Evolutionary conservation across 2,329 filamentous ascomycete species (phyloP).

Genomic region (Monilinia vaccinii-corymbosi): DNA sequence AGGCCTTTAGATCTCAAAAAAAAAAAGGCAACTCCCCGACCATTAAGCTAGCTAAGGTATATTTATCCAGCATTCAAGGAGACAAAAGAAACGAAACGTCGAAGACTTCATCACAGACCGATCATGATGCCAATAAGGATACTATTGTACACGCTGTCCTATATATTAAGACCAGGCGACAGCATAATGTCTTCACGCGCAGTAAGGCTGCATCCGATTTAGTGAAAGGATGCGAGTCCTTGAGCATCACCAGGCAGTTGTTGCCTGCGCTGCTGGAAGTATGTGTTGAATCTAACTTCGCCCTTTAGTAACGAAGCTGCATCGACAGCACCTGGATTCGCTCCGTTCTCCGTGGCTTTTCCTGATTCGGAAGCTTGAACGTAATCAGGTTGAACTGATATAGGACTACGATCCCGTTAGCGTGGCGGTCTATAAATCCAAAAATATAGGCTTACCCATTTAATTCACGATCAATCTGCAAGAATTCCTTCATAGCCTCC

Average conservation of each 20-base stretch:
- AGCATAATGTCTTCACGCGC: background rate
- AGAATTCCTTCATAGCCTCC: constrained; percentile 77
- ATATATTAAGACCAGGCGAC: background rate
- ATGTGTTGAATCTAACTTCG: constrained; percentile 36
- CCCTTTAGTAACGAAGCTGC: constrained; percentile 35
- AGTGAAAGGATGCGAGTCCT: constrained; percentile 25
- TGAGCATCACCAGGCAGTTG: constrained; percentile 22
- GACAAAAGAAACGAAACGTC: background rate
- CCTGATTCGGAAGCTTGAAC: constrained; percentile 29
- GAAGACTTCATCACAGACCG: background rate
- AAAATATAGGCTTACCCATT: constrained; percentile 55
- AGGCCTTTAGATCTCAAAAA: background rate
- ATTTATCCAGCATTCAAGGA: background rate
- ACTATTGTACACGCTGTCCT: background rate
- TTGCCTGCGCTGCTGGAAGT: constrained; percentile 31
- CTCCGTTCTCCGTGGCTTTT: constrained; percentile 36
- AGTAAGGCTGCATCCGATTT: background rate
- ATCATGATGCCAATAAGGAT: constrained; percentile 1
- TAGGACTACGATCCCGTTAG: constrained; percentile 30
- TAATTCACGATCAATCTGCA: constrained; percentile 74
- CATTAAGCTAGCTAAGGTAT: constrained; percentile 4
- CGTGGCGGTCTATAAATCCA: background rate
- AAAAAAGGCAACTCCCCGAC: background rate
- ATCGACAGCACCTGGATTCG: constrained; percentile 34
- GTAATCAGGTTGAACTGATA: constrained; percentile 34